Percentiles rank a stretch among this genome's conserved stretches.
Conservation (phyloP, 306 rosid genomes). For the Cercis canadensis region DNA sequence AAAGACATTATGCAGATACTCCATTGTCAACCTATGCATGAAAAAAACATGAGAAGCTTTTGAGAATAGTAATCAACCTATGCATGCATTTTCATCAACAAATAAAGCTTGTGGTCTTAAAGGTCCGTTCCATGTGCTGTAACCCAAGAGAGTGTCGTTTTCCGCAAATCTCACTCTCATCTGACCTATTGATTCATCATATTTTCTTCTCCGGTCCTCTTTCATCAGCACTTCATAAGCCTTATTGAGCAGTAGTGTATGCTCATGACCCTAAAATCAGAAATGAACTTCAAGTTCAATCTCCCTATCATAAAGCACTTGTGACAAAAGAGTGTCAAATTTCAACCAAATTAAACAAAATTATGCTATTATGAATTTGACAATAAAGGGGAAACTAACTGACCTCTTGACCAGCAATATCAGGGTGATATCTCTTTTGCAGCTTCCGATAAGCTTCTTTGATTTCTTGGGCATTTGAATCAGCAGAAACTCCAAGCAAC, state of each 20-base stretch:
- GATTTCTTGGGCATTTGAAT: conserved; percentile 59
- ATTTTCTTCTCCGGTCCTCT: conserved; percentile 61
- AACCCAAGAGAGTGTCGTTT: conserved; percentile 44
- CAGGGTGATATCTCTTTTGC: conserved; percentile 85
- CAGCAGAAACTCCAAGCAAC: conserved; percentile 69
- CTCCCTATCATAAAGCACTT: neutral
- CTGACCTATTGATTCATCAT: conserved; percentile 63
- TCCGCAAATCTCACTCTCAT: conserved; percentile 45
- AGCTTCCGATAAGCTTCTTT: conserved; percentile 77
- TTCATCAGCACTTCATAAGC: conserved; percentile 74
- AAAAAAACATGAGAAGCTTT: conserved; percentile 3
- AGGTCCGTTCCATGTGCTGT: conserved; percentile 79
- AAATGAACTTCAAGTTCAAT: conserved; percentile 17
- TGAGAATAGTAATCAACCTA: conserved; percentile 50
- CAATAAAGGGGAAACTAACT: neutral
- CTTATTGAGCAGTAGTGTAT: conserved; percentile 67
- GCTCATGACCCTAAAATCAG: conserved; percentile 63
- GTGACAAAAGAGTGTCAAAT: neutral
- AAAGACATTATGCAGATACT: neutral
- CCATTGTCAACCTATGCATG: neutral
- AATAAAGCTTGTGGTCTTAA: conserved; percentile 71
- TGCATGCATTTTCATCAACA: conserved; percentile 86
- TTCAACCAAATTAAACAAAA: neutral
- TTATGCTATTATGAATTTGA: neutral
- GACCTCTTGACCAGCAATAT: conserved; percentile 82